A percentile compares a stretch with the other conserved stretches of the same genome.
These are phyloP conservation scores for Hapsidospora chrysogenum DNA, from an alignment of 495 filamentous ascomycete species.

Conservation along the genomic window DNA sequence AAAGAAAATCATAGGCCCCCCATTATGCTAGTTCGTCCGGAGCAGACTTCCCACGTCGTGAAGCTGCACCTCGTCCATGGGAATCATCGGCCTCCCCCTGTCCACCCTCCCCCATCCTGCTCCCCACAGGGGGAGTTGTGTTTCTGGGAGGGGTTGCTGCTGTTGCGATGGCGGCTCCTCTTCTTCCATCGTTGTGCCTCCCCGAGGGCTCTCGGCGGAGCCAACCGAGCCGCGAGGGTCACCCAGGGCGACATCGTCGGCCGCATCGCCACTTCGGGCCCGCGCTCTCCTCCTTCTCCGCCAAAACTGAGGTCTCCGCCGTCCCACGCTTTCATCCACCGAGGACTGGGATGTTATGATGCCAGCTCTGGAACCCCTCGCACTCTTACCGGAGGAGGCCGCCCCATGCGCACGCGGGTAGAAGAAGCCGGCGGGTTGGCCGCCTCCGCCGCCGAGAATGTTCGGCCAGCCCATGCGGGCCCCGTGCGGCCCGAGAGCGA, in stretches of 20 bases:
- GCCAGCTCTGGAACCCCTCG: constrained; percentile 8
- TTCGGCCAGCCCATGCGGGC: not conserved
- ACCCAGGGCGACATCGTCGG: constrained; percentile 2
- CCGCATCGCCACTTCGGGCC: not conserved
- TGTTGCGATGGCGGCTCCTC: not conserved
- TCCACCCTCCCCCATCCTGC: constrained; percentile 4
- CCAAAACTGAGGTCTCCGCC: not conserved
- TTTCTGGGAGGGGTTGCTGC: not conserved
- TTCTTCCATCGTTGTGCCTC: not conserved
- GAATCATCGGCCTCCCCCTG: not conserved
- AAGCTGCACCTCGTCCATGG: constrained; percentile 4
- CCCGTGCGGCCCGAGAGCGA: constrained; percentile 4
- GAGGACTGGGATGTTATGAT: constrained; percentile 17
- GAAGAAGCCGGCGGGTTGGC: constrained; percentile 19
- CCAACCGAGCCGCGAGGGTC: not conserved
- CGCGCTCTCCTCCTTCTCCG: not conserved
- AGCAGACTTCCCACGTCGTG: constrained; percentile 11
- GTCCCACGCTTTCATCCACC: constrained; percentile 2
- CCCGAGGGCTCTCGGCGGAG: not conserved
- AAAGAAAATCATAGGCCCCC: too few relatives aligned
- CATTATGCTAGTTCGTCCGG: not conserved
- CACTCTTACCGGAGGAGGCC: not conserved
- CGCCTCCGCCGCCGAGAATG: constrained; percentile 15
- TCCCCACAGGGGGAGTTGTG: constrained; percentile 1
- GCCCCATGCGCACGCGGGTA: constrained; percentile 8